Evolutionary conservation across 1,139 yeast species (phyloP).

Genomic region (Hyphopichia wangnamkhiaoensis): DNA sequence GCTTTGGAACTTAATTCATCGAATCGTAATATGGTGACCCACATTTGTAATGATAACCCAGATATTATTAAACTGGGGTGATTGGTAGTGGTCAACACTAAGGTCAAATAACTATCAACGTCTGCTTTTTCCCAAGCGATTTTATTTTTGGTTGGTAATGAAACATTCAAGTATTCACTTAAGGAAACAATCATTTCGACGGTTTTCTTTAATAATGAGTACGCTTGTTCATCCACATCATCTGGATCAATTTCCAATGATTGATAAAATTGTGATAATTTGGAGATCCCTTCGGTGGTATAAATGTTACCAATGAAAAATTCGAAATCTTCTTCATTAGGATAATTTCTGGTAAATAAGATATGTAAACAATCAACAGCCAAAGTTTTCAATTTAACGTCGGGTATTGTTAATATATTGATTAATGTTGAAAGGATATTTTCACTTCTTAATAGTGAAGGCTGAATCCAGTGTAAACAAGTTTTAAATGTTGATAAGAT

Average conservation of each 20-base stretch:
- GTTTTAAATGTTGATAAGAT: constrained; percentile 83
- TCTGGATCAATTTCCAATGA: constrained; percentile 67
- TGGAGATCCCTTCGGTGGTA: constrained; percentile 65
- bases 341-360: constrained; percentile 79
- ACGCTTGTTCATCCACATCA: constrained; percentile 74
- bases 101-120: constrained; percentile 61
- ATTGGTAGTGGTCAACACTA: constrained; percentile 77
- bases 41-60: constrained; percentile 87
- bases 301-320: constrained; percentile 81
- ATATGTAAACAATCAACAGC: constrained; percentile 92
- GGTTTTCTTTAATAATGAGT: constrained; percentile 80
- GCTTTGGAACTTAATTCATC: constrained; percentile 64
- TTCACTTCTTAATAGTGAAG: constrained; percentile 67
- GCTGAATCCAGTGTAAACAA: constrained; percentile 88
- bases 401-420: constrained; percentile 59
- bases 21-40: constrained; percentile 87
- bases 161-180: constrained; percentile 68
- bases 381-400: constrained; percentile 70
- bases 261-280: constrained; percentile 66
- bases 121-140: constrained; percentile 55
- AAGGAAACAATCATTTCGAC: constrained; percentile 93
- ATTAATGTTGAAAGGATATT: constrained; percentile 67
- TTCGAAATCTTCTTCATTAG: constrained; percentile 69
- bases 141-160: constrained; percentile 34
- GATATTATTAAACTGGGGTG: constrained; percentile 89